Percentiles rank a stretch among this genome's conserved stretches.
Evolutionary conservation across 1,139 yeast species (phyloP).

Genomic region (Dujonia santamariae): DNA sequence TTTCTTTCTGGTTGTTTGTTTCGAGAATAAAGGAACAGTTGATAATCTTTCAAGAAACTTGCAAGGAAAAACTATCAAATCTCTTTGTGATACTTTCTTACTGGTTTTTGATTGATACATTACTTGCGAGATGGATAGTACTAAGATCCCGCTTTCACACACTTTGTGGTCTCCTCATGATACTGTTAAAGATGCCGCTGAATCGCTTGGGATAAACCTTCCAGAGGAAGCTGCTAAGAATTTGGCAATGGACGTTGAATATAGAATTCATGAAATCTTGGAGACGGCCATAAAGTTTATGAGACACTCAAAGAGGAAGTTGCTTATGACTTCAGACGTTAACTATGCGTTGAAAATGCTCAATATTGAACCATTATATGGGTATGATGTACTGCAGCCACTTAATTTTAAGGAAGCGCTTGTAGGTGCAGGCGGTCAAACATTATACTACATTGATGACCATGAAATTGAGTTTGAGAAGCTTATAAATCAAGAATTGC

Average conservation of each 20-base stretch:
- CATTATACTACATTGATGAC: conserved; percentile 86
- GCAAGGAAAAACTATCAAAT: too few relatives aligned
- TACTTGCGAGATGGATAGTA: conserved; percentile 28
- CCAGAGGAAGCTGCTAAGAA: conserved; percentile 94
- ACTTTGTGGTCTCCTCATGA: conserved; percentile 98
- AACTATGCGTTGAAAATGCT: conserved; percentile 78
- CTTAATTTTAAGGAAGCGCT: conserved; percentile 75
- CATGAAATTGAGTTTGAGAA: conserved; percentile 93
- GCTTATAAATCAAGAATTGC: conserved; percentile 88
- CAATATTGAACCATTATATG: conserved; percentile 85
- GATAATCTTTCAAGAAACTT: too few relatives aligned
- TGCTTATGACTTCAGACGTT: conserved; percentile 78
- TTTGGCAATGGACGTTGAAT: conserved; percentile 98
- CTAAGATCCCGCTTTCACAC: conserved; percentile 64
- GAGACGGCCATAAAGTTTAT: conserved; percentile 95
- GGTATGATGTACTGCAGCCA: conserved; percentile 64
- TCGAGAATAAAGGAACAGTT: too few relatives aligned
- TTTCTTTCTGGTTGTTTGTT: too few relatives aligned
- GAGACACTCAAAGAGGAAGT: conserved; percentile 87
- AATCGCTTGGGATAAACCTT: conserved; percentile 77
- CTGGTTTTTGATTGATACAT: neutral
- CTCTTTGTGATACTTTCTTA: too few relatives aligned
- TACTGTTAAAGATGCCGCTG: conserved; percentile 96
- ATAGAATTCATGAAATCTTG: conserved; percentile 89
- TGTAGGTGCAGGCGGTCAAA: conserved; percentile 86